Percentiles rank a stretch among this genome's conserved stretches.
Evolutionary conservation across 2,329 filamentous ascomycete species (phyloP).

Genomic region (Neonectria sp.): DNA sequence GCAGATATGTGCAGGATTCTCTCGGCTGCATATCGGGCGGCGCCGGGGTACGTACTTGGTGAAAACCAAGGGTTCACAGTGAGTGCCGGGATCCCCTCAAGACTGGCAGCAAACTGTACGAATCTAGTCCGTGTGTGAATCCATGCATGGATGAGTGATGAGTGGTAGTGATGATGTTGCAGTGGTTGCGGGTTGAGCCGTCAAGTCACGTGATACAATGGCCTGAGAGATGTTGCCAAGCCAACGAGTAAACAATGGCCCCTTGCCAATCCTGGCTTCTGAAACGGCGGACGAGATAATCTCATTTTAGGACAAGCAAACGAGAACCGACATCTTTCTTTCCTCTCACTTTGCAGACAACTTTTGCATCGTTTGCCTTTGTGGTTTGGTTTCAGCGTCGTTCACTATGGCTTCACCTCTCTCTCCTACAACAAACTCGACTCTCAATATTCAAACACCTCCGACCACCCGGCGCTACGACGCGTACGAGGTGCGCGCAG

Average conservation of each 20-base stretch:
- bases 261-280: constrained; percentile 29
- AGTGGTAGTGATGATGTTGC: too few species aligned
- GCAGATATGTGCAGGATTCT: neutral
- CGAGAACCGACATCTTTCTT: constrained; percentile 22
- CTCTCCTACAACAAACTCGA: constrained; percentile 43
- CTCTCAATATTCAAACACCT: constrained; percentile 47
- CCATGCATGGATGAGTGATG: neutral
- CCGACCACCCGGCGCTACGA: constrained; percentile 40
- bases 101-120: neutral
- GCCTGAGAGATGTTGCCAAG: constrained; percentile 33
- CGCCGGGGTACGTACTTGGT: neutral
- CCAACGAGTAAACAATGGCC: constrained; percentile 38
- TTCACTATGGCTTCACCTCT: constrained; percentile 48
- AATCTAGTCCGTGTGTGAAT: neutral
- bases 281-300: constrained; percentile 25
- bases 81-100: neutral
- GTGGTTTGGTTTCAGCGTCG: constrained; percentile 37
- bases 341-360: constrained; percentile 22
- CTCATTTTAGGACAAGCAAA: constrained; percentile 35
- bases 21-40: constrained; percentile 15
- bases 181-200: constrained; percentile 7
- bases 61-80: too few species aligned
- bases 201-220: constrained; percentile 28
- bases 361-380: constrained; percentile 27
- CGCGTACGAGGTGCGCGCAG: constrained; percentile 42